phyloP scores from a whole-genome alignment of 148 eudicot genomes.

The Nepenthes mirabilis region DNA sequence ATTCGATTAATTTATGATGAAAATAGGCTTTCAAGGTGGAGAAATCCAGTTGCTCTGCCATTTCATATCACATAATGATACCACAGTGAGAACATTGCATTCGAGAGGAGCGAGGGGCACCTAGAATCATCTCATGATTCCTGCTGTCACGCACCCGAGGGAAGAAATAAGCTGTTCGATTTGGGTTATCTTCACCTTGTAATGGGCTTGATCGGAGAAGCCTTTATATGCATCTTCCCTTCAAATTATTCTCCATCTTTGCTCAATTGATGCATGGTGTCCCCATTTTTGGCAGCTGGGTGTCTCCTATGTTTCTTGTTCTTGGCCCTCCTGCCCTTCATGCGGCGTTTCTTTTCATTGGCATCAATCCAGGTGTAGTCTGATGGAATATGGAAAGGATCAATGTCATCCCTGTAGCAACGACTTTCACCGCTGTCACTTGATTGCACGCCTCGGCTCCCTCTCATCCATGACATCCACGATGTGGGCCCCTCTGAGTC shows the following conservation, averaged over 20 bases:
- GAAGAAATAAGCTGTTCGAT: too few species aligned
- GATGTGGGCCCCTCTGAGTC: slow-evolving; percentile 24
- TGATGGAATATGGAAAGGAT: slow-evolving; percentile 68
- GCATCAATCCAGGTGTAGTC: slow-evolving; percentile 69
- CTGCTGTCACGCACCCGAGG: too few species aligned
- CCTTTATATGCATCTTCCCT: too few species aligned
- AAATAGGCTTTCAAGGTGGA: too few species aligned
- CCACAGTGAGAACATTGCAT: too few species aligned
- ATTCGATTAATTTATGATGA: too few species aligned
- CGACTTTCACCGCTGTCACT: slow-evolving; percentile 28
- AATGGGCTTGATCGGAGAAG: too few species aligned
- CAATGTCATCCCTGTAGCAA: slow-evolving; percentile 32
- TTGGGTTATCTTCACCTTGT: too few species aligned
- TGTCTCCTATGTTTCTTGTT: slow-evolving; percentile 8
- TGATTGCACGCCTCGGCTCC: slow-evolving; percentile 29
- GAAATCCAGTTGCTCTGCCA: too few species aligned
- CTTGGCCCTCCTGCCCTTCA: slow-evolving; percentile 46
- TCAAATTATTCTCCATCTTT: slow-evolving; percentile 16
- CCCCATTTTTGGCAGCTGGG: slow-evolving; percentile 1
- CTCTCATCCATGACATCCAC: slow-evolving; percentile 71
- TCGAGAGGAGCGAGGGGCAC: too few species aligned
- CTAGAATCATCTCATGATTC: too few species aligned
- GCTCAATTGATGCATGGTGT: slow-evolving; percentile 12
- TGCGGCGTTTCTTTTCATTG: slow-evolving; percentile 62
- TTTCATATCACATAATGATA: too few species aligned